These are phyloP conservation scores for Huntiella abstrusa DNA, from an alignment of 2,329 filamentous ascomycete genomes.

Conservation along the genomic window DNA sequence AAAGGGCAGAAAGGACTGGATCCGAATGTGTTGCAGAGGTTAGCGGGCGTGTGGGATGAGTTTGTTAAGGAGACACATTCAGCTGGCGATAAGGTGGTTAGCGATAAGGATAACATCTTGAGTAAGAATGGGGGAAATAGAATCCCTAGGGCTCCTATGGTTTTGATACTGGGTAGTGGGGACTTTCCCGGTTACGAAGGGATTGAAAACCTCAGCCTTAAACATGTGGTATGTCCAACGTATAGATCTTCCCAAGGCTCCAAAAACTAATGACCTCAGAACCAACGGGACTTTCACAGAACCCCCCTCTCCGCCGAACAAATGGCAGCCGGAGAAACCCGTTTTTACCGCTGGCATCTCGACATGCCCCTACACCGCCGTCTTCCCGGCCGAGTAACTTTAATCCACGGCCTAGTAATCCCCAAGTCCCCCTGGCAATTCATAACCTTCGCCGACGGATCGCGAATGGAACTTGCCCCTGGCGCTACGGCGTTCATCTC, in stretches of 20 bases:
- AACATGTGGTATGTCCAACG: constrained; percentile 7
- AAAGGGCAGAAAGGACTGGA: constrained; percentile 9
- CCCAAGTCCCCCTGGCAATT: constrained; percentile 5
- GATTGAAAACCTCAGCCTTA: constrained; percentile 6
- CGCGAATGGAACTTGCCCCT: constrained; percentile 1
- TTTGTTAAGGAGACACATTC: constrained; percentile 10
- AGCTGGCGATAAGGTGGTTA: constrained; percentile 11
- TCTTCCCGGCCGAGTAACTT: constrained; percentile 9
- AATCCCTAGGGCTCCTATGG: constrained; percentile 10
- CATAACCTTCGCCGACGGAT: constrained; percentile 8
- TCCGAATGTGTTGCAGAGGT: constrained; percentile 4
- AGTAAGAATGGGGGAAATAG: constrained; percentile 8
- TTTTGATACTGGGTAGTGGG: constrained; percentile 9
- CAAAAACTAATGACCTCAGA: not conserved
- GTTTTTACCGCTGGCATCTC: constrained; percentile 11
- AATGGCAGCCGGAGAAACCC: constrained; percentile 9
- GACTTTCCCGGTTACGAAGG: constrained; percentile 8
- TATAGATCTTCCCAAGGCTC: not conserved
- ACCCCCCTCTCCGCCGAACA: constrained; percentile 6
- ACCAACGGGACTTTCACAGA: constrained; percentile 10
- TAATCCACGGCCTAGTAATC: constrained; percentile 10
- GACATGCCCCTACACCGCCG: constrained; percentile 10
- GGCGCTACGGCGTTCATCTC: constrained; percentile 10
- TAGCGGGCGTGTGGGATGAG: constrained; percentile 10
- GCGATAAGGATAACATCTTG: constrained; percentile 10